Evolutionary conservation across 1,284 basidiomycete species (phyloP).

Genomic region (Pholiota adiposa): DNA sequence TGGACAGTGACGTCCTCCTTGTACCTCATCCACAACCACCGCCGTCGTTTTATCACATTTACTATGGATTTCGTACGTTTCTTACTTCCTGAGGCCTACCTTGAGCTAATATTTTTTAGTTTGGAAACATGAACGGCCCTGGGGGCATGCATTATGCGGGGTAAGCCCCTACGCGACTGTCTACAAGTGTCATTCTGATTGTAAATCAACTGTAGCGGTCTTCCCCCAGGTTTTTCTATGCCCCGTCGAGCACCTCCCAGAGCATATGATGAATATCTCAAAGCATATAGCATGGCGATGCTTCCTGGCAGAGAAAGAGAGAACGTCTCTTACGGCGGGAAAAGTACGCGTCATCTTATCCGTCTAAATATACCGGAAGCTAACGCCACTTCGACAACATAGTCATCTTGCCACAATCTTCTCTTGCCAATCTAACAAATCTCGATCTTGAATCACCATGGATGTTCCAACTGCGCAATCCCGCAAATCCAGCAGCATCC

Average conservation of each 20-base stretch:
- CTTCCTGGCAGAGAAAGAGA: slow-evolving; percentile 81
- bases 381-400: slow-evolving; percentile 2
- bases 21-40: slow-evolving; percentile 22
- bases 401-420: slow-evolving; percentile 98
- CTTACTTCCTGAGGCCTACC: neutral
- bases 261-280: slow-evolving; percentile 82
- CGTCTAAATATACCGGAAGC: slow-evolving; percentile 12
- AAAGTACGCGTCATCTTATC: slow-evolving; percentile 71
- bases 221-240: slow-evolving; percentile 54
- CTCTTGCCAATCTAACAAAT: slow-evolving; percentile 85
- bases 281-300: slow-evolving; percentile 88
- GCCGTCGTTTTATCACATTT: slow-evolving; percentile 10
- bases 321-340: slow-evolving; percentile 94
- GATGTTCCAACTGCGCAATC: slow-evolving; percentile 96
- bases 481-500: slow-evolving; percentile 81
- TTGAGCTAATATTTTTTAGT: slow-evolving; percentile 38
- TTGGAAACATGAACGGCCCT: slow-evolving; percentile 57
- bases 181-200: slow-evolving; percentile 15
- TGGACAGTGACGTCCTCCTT: slow-evolving; percentile 19
- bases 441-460: slow-evolving; percentile 94
- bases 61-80: slow-evolving; percentile 67
- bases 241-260: slow-evolving; percentile 57
- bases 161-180: slow-evolving; percentile 24
- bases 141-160: slow-evolving; percentile 64
- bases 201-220: slow-evolving; percentile 44